These are phyloP conservation scores for Orbilia brochopaga DNA, from an alignment of 2,329 filamentous ascomycete species.

Conservation along the genomic window DNA sequence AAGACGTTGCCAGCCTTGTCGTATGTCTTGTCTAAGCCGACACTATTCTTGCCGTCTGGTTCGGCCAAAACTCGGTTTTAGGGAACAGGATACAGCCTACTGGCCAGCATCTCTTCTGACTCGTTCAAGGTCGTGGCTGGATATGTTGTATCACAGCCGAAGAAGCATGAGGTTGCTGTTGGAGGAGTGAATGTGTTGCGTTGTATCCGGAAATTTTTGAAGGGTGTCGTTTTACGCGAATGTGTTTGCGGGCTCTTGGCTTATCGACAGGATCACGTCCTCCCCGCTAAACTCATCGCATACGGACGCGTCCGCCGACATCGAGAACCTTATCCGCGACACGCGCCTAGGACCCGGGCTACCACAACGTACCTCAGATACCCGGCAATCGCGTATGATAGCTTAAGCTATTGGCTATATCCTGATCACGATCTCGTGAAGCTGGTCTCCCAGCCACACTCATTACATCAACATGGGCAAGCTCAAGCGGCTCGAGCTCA, in stretches of 20 bases:
- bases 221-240: slow-evolving; percentile 30
- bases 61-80: no score
- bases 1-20: not conserved
- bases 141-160: no score
- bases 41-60: no score
- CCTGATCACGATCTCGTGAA: slow-evolving; percentile 18
- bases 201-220: slow-evolving; percentile 50
- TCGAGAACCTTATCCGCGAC: slow-evolving; percentile 4
- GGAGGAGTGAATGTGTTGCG: slow-evolving; percentile 28
- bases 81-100: no score
- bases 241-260: slow-evolving; percentile 41
- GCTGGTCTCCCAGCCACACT: slow-evolving; percentile 30
- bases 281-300: slow-evolving; percentile 43
- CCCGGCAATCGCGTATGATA: slow-evolving; percentile 13
- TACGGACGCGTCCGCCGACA: slow-evolving; percentile 39
- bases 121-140: not conserved
- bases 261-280: slow-evolving; percentile 51
- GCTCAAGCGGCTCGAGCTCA: slow-evolving; percentile 90
- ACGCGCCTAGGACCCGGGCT: not conserved
- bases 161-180: not conserved
- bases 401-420: slow-evolving; percentile 4
- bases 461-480: slow-evolving; percentile 77
- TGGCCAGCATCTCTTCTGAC: no score
- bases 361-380: slow-evolving; percentile 10
- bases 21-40: no score